Base-by-base conservation (phyloP, 345 rosid genomes). In the Trapa bicornis region DNA sequence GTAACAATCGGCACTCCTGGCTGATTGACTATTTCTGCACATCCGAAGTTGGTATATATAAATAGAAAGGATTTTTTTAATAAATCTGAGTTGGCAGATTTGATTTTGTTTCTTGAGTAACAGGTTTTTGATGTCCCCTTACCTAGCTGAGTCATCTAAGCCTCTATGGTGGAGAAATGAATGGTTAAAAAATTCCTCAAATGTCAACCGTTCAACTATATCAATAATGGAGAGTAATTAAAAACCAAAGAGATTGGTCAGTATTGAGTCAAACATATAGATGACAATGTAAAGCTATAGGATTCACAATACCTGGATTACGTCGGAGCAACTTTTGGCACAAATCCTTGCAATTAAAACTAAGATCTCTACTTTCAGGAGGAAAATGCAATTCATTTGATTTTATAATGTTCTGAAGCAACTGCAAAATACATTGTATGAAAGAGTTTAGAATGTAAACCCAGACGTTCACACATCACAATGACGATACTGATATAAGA, bases 161-260 rank as follows among this genome's bases (percentile, higher is more conserved):
- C 76, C 86, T 68, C 74, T 73, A 36, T 70, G 80, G 57, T 79
- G 82, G 75, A 94, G 83, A 71, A 87, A 94, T 58, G 95, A 85
- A 71, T 94, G 97, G 71, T 91, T 87, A 74, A 94, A 94, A 74
- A 91, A 91, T 82, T 94, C 99, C 71, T 94, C 91, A 79, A 88
- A 94, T 68, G 99, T 94, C 67, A 91, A 75, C 16, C 99, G 83
- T 71, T 91, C 97, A 86, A 94, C 99, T 94, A 87, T 15, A 64
- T 72, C 47, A 72, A 70, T 69, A 65, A 71, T 61, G 35, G 52
- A 56, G 52, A 50, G 3, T 36, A 22, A 65, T 17, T n/a, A 43
- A 43, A n/a, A 10, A 33, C 8, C 7, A 11, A 33, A 58, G 38
- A 58, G 37, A 32, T 9, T 32, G 37, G 16, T 58, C 63, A 58